Conservation (phyloP, 495 filamentous ascomycete species). For the Hypoxylon perforatum region DNA sequence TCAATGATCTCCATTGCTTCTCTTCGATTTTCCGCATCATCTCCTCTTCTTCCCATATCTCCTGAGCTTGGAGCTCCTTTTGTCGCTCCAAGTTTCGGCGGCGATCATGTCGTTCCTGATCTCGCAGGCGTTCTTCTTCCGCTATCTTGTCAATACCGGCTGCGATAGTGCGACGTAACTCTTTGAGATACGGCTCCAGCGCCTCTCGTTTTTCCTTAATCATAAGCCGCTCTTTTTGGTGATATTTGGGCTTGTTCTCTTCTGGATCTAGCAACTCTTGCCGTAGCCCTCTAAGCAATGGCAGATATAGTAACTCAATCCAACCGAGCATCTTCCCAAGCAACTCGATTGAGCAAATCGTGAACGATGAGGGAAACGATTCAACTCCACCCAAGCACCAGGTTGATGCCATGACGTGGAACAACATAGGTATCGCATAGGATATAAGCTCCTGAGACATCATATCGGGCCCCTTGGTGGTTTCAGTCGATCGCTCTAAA, state of each 20-base stretch:
- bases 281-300: slow-evolving; percentile 19
- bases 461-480: slow-evolving; percentile 18
- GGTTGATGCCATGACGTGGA: slow-evolving; percentile 33
- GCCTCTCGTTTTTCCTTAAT: slow-evolving; percentile 24
- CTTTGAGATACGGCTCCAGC: slow-evolving; percentile 24
- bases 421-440: slow-evolving; percentile 40
- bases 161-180: slow-evolving; percentile 13
- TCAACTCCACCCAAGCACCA: slow-evolving; percentile 37
- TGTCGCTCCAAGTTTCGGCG: slow-evolving; percentile 20
- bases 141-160: slow-evolving; percentile 18
- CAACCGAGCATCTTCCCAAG: slow-evolving; percentile 33
- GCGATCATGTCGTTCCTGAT: slow-evolving; percentile 2
- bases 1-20: slow-evolving; percentile 32
- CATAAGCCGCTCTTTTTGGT: neutral
- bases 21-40: slow-evolving; percentile 20
- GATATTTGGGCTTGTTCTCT: neutral
- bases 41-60: slow-evolving; percentile 20
- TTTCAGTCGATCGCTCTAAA: slow-evolving; percentile 6
- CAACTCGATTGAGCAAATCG: slow-evolving; percentile 32
- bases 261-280: neutral
- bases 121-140: slow-evolving; percentile 19
- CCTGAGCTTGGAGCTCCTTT: slow-evolving; percentile 19
- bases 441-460: slow-evolving; percentile 22
- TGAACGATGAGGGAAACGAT: slow-evolving; percentile 28
- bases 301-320: slow-evolving; percentile 33